Evolutionary conservation across 306 rosid species (phyloP).

Genomic region (Canavalia ensiformis): DNA sequence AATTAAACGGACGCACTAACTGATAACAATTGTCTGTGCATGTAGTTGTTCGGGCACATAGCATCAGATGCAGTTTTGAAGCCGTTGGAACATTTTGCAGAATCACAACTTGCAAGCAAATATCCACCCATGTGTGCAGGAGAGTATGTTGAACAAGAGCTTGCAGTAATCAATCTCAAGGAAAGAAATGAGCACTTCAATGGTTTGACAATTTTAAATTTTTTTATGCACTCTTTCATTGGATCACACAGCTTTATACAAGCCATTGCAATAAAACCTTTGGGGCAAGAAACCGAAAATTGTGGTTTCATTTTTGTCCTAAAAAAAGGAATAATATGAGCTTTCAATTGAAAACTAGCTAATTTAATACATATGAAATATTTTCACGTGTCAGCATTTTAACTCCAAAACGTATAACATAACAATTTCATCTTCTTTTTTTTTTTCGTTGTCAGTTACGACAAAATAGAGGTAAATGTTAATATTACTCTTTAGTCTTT

Average conservation of each 20-base stretch:
- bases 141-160: slow-evolving; percentile 96
- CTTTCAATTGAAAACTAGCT: no score
- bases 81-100: slow-evolving; percentile 88
- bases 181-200: slow-evolving; percentile 54
- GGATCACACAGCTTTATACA: slow-evolving; percentile 8
- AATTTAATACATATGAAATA: neutral
- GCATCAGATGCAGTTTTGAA: slow-evolving; percentile 91
- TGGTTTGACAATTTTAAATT: slow-evolving; percentile 33
- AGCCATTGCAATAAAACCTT: no score
- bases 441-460: no score
- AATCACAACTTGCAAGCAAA: slow-evolving; percentile 62
- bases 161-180: slow-evolving; percentile 90
- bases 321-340: no score
- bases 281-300: no score
- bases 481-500: no score
- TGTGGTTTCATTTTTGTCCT: no score
- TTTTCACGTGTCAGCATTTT: slow-evolving; percentile 23
- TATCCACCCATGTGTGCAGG: slow-evolving; percentile 81
- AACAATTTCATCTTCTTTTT: no score
- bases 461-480: no score
- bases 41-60: slow-evolving; percentile 91
- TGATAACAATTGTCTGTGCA: slow-evolving; percentile 41
- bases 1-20: slow-evolving; percentile 24
- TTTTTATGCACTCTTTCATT: slow-evolving; percentile 31
- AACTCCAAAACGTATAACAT: neutral